These are phyloP conservation scores for Porphyrellus cyaneotinctus DNA, from an alignment of 768 basidiomycete genomes.

Conservation along the genomic window DNA sequence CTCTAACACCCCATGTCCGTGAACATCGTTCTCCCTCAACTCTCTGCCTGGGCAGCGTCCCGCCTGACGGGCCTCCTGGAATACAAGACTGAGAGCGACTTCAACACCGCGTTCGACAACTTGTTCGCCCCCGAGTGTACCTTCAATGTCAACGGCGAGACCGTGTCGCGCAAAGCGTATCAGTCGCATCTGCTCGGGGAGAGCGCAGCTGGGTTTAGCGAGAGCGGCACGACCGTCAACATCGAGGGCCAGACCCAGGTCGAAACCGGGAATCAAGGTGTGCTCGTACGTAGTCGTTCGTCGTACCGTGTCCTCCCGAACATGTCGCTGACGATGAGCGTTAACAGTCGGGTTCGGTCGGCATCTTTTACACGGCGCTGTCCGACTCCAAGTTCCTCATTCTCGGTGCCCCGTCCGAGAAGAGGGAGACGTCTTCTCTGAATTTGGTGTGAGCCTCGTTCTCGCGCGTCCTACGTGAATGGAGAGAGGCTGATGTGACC, in stretches of 20 bases:
- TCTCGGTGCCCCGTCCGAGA: constrained; percentile 32
- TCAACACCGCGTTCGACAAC: constrained; percentile 37
- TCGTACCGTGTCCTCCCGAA: not conserved
- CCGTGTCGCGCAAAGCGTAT: constrained; percentile 38
- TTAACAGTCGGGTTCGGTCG: constrained; percentile 27
- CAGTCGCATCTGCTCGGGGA: constrained; percentile 32
- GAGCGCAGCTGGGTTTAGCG: constrained; percentile 20
- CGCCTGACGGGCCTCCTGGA: constrained; percentile 37
- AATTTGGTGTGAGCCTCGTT: constrained; percentile 35
- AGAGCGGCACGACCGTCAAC: constrained; percentile 17
- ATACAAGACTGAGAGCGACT: constrained; percentile 34
- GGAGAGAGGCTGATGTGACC: not conserved
- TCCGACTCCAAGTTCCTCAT: constrained; percentile 34
- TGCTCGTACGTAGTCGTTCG: constrained; percentile 17
- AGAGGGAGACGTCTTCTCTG: constrained; percentile 33
- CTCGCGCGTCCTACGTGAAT: too few species aligned
- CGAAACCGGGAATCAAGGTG: constrained; percentile 22
- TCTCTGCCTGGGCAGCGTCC: constrained; percentile 40
- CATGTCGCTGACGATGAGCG: not conserved
- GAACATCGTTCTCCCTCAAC: constrained; percentile 37
- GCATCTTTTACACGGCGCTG: constrained; percentile 37
- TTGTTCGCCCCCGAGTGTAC: constrained; percentile 36
- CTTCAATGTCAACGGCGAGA: constrained; percentile 41
- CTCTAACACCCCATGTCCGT: constrained; percentile 19
- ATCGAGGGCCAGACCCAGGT: constrained; percentile 28